phyloP scores from a whole-genome alignment of 2,329 filamentous ascomycete genomes.

The Eutypella sp. region DNA sequence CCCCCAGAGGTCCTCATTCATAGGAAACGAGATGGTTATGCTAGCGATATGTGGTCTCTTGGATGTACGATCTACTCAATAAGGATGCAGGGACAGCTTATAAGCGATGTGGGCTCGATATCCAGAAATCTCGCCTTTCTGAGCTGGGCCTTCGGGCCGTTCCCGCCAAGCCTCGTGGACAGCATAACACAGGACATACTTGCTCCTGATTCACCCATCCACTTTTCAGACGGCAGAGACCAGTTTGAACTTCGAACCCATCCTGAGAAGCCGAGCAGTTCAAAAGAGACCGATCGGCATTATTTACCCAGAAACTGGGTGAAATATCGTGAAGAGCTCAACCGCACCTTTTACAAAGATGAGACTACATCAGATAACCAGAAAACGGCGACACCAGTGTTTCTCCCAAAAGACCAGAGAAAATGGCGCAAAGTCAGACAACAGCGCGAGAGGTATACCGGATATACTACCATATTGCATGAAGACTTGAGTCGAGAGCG shows the following conservation, averaged over 20 bases:
- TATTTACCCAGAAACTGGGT: neutral
- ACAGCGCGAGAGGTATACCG: constrained; percentile 2
- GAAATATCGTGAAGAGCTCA: neutral
- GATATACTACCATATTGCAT: constrained; percentile 3
- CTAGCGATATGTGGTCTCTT: constrained; percentile 9
- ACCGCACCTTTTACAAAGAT: neutral
- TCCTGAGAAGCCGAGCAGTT: neutral
- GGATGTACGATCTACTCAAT: constrained; percentile 6
- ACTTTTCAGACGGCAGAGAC: neutral
- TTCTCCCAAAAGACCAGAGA: neutral
- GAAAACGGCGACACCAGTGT: neutral
- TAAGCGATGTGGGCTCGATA: constrained; percentile 2
- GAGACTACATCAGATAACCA: neutral
- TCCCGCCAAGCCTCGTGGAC: constrained; percentile 3
- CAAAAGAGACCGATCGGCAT: neutral
- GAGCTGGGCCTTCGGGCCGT: constrained; percentile 6
- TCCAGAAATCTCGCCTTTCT: constrained; percentile 6
- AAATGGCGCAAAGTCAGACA: constrained; percentile 4
- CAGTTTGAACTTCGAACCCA: neutral
- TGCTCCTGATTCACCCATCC: neutral
- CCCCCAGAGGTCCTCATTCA: constrained; percentile 5
- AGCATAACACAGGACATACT: constrained; percentile 1
- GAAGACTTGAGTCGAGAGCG: constrained; percentile 8
- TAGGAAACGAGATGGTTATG: neutral
- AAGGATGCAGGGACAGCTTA: constrained; percentile 1